These are phyloP conservation scores for Syzygium grande DNA, from an alignment of 345 rosid species.

Conservation along the genomic window DNA sequence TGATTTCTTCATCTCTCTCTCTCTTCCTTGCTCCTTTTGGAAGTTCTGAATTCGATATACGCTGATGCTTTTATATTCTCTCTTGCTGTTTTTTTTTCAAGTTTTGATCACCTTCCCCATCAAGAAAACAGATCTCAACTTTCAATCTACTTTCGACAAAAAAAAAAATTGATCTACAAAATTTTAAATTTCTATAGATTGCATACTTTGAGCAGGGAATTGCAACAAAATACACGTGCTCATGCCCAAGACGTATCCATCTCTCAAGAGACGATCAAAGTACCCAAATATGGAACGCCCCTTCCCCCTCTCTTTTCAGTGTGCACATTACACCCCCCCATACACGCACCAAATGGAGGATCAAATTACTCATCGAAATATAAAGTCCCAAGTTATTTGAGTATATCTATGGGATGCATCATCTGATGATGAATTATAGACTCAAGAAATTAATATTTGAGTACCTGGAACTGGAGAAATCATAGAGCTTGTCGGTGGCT, in stretches of 20 bases:
- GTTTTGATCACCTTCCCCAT: neutral
- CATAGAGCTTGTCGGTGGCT: constrained; percentile 43
- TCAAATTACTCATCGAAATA: neutral
- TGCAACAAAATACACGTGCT: neutral
- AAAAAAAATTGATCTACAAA: too few relatives aligned
- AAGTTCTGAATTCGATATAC: neutral
- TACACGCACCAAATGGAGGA: neutral
- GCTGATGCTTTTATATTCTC: neutral
- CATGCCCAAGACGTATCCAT: neutral
- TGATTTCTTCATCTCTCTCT: neutral
- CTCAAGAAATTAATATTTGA: neutral
- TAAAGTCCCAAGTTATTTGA: neutral
- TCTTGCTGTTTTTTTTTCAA: neutral
- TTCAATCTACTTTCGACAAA: too few relatives aligned
- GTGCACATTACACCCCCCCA: neutral
- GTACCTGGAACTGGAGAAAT: constrained; percentile 42
- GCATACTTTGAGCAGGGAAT: neutral
- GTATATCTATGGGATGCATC: neutral
- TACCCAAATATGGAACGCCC: neutral
- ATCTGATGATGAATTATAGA: neutral
- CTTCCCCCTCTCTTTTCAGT: neutral
- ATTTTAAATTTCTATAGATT: too few relatives aligned
- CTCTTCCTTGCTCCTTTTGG: neutral
- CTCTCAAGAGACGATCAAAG: neutral
- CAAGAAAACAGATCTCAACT: neutral